Evolutionary conservation across 768 basidiomycete species (phyloP), one percentile per base, ranked within the genome.

Genomic region (Hypholoma sublateritium): DNA sequence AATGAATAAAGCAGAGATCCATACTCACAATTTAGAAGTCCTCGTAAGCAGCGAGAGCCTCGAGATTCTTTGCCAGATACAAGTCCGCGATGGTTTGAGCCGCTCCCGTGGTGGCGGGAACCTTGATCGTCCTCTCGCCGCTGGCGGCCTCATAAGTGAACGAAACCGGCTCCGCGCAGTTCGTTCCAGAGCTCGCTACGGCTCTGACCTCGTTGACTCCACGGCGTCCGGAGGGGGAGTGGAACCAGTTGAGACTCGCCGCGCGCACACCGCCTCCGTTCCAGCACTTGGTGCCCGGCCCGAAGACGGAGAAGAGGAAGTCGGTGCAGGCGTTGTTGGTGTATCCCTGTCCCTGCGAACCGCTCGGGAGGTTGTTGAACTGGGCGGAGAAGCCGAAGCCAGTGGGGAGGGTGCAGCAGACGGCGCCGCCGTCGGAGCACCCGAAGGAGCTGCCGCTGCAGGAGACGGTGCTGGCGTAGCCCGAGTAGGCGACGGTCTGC

Each of bases 351-450:
- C 62, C 62, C 37, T 60, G 55, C 7, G 55, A 43, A 12, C 52
- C 56, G n/a, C 32, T 5, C 8, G 56, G 51, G 39, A 62, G 59
- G 44, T 55, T 50, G 46, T 53, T 53, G 59, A 62, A 62, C 25
- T 50, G 46, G 11, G 52, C 59, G 4, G 59, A 62, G 48, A 59
- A 62, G 12, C 59, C 62, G 48, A 59, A 62, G 28, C 62, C 62
- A 19, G 55, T 53, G 50, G 62, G 62, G 34, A 62, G 41, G 7
- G 35, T 24, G 37, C 62, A 57, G 59, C 62, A 62, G 50, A 57
- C 19, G 16, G 37, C 50, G 46, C 59, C 52, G n/a, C 43, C 34
- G 56, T 62, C 56, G 32, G 16, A 45, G 49, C 62, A 62, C 3
- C 49, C 39, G 35, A 62, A 62, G 45, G 50, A 34, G 53, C 45